A percentile compares a stretch with the other conserved stretches of the same genome.
Conservation (phyloP, 2,329 filamentous ascomycete species). For the Plenodomus tracheiphilus region DNA sequence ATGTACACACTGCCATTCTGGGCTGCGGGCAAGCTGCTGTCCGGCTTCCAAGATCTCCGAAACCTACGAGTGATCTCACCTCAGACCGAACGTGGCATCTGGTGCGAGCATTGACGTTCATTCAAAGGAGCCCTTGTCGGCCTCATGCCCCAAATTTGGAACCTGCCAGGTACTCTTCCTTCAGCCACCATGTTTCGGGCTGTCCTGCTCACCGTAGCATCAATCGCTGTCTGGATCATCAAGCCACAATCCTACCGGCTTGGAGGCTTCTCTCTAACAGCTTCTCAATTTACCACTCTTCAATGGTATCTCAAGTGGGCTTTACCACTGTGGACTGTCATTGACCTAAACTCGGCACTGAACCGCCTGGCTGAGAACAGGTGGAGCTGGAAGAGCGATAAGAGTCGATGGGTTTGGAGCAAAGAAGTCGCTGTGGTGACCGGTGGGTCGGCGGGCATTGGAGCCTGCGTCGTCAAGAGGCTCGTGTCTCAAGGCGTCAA, state of each 20-base stretch:
- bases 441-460: constrained; percentile 43
- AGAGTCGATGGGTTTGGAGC: constrained; percentile 34
- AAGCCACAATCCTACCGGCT: constrained; percentile 8
- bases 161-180: constrained; percentile 3
- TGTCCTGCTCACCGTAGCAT: constrained; percentile 21
- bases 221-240: constrained; percentile 16
- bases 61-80: not conserved
- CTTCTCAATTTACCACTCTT: constrained; percentile 22
- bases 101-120: not conserved
- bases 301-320: constrained; percentile 32
- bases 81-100: not conserved
- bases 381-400: constrained; percentile 42
- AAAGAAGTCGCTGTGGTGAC: constrained; percentile 43
- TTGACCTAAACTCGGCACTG: constrained; percentile 31
- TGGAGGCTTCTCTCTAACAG: not conserved
- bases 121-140: not conserved
- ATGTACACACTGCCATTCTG: not conserved
- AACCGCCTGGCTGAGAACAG: constrained; percentile 44
- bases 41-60: not conserved
- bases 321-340: constrained; percentile 24
- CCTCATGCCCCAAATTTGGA: constrained; percentile 5
- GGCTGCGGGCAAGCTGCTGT: not conserved
- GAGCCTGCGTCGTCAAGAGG: constrained; percentile 36
- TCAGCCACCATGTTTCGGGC: constrained; percentile 23
- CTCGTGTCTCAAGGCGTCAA: constrained; percentile 36